These are phyloP conservation scores for Bacterosira constricta DNA, from an alignment of 108 stramenopile species.

Conservation along the genomic window DNA sequence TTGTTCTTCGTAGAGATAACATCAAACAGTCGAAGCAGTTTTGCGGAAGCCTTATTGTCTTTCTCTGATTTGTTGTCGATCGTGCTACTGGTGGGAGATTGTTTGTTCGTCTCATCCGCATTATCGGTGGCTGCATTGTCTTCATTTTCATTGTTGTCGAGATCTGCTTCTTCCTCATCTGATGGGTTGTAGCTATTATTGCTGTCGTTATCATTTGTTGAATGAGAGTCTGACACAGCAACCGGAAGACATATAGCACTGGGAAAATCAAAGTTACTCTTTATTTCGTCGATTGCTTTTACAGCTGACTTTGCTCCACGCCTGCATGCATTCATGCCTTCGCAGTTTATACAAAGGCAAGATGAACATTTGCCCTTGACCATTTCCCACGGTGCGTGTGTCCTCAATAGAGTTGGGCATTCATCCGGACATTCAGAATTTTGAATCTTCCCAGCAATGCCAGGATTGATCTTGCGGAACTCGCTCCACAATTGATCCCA, in stretches of 20 bases:
- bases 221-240: too few relatives aligned
- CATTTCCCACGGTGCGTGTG: slow-evolving; percentile 1
- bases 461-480: too few relatives aligned
- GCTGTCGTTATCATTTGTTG: too few relatives aligned
- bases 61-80: neutral
- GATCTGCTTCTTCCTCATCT: neutral
- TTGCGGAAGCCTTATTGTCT: too few relatives aligned
- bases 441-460: too few relatives aligned
- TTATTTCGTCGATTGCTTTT: too few relatives aligned
- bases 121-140: neutral
- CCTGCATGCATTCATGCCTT: neutral
- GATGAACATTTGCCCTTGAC: slow-evolving; percentile 3
- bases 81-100: neutral
- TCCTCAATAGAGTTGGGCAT: too few relatives aligned
- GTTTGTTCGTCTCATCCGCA: neutral
- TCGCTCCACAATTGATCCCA: too few relatives aligned
- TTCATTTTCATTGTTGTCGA: neutral
- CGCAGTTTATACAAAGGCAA: neutral
- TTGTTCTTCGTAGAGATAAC: neutral
- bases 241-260: too few relatives aligned
- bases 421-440: too few relatives aligned
- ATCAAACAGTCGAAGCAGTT: neutral
- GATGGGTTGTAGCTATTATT: too few relatives aligned
- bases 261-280: too few relatives aligned
- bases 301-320: neutral